These are phyloP conservation scores for Solanum hybrid DNA, from an alignment of 305 asterid species.

Conservation along the genomic window DNA sequence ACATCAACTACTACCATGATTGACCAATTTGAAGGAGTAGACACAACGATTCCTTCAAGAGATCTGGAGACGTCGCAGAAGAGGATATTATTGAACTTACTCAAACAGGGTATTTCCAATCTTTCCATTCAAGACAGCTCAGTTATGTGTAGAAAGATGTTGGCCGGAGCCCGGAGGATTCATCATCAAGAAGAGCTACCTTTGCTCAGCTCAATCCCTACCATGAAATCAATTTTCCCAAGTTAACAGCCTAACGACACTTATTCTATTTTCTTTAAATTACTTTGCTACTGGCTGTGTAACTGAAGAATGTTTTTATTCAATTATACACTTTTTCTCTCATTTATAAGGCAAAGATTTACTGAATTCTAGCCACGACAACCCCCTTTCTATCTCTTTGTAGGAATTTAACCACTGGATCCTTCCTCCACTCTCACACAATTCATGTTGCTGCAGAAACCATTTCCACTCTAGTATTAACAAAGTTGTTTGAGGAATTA, in stretches of 20 bases:
- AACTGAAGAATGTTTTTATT: background rate
- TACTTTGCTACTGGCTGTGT: background rate
- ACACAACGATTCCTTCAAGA: background rate
- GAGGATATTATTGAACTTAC: background rate
- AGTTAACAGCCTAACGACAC: background rate
- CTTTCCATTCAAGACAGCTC: background rate
- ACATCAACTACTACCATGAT: background rate
- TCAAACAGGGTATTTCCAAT: background rate
- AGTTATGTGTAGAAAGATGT: background rate
- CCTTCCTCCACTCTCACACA: background rate
- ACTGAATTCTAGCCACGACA: background rate
- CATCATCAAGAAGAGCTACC: background rate
- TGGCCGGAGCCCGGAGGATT: background rate
- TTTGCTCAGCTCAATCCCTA: slow-evolving; percentile 1
- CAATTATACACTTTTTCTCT: background rate
- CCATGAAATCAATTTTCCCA: background rate
- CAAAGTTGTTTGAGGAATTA: background rate
- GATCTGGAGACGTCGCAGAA: background rate
- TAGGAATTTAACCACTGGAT: background rate
- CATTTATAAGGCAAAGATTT: background rate
- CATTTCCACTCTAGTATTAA: background rate
- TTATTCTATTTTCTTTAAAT: background rate
- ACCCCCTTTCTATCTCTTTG: background rate
- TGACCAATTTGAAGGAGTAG: background rate
- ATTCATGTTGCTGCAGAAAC: background rate